Evolutionary conservation across 768 basidiomycete genomes (phyloP).

Genomic region (Guyanaporus albipodus): DNA sequence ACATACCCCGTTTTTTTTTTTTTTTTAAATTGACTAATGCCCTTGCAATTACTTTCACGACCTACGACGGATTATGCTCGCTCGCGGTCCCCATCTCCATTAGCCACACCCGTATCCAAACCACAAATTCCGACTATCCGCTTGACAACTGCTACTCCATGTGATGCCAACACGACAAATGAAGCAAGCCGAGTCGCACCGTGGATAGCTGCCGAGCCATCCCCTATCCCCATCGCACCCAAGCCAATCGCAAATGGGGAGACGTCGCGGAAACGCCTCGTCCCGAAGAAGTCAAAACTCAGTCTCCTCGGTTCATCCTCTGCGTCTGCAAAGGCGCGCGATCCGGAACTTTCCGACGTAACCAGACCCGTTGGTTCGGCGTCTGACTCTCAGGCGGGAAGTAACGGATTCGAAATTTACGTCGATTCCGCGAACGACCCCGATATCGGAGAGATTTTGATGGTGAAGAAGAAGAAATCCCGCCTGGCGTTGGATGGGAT

Average conservation of each 20-base stretch:
- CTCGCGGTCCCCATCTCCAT: conserved; percentile 26
- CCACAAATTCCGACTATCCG: conserved; percentile 57
- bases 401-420: conserved; percentile 64
- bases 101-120: conserved; percentile 28
- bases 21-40: conserved; percentile 25
- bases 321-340: conserved; percentile 27
- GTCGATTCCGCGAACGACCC: conserved; percentile 65
- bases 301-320: conserved; percentile 36
- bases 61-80: conserved; percentile 23
- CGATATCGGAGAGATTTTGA: conserved; percentile 62
- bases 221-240: conserved; percentile 28
- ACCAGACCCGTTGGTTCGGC: conserved; percentile 44
- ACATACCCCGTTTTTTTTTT: conserved; percentile 24
- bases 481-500: conserved; percentile 53
- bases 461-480: conserved; percentile 77
- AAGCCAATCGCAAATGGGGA: conserved; percentile 17
- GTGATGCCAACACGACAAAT: conserved; percentile 38
- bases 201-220: conserved; percentile 16
- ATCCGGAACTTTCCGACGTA: conserved; percentile 58
- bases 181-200: conserved; percentile 27
- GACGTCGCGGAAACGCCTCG: conserved; percentile 45
- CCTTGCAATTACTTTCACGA: conserved; percentile 31
- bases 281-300: conserved; percentile 73
- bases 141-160: conserved; percentile 65
- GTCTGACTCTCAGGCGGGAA: conserved; percentile 21